Percentiles rank a stretch among this genome's conserved stretches.
Conservation (phyloP, 2,329 filamentous ascomycete species). For the Capronia coronata region DNA sequence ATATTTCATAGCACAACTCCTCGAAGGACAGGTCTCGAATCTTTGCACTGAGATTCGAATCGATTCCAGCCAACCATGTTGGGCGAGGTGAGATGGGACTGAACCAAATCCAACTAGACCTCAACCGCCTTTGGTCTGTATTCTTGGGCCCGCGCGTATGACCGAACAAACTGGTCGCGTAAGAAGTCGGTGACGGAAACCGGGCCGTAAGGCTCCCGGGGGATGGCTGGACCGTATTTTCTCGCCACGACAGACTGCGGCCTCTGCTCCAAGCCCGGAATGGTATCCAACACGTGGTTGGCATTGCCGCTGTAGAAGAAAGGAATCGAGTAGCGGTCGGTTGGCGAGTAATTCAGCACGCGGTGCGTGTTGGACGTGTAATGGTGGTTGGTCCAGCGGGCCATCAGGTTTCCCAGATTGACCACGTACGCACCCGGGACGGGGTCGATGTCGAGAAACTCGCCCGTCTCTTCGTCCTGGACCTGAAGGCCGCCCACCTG, state of each 20-base stretch:
- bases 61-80: no score
- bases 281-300: constrained; percentile 4
- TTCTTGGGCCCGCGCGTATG: constrained; percentile 7
- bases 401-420: constrained; percentile 32
- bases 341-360: constrained; percentile 26
- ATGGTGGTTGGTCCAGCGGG: constrained; percentile 30
- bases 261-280: constrained; percentile 7
- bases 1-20: no score
- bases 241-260: background rate
- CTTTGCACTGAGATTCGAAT: no score
- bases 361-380: constrained; percentile 31
- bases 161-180: constrained; percentile 4
- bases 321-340: constrained; percentile 8
- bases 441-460: constrained; percentile 43
- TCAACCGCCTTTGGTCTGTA: background rate
- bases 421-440: constrained; percentile 32
- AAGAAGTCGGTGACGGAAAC: constrained; percentile 8
- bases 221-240: constrained; percentile 6
- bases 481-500: constrained; percentile 30
- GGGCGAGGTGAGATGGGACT: no score
- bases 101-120: background rate
- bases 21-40: no score
- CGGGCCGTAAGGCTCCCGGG: constrained; percentile 1
- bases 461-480: constrained; percentile 33
- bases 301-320: constrained; percentile 12